A percentile compares a stretch with the other conserved stretches of the same genome.
These are phyloP conservation scores for Scytalidium lignicola DNA, from an alignment of 2,329 filamentous ascomycete species.

Conservation along the genomic window DNA sequence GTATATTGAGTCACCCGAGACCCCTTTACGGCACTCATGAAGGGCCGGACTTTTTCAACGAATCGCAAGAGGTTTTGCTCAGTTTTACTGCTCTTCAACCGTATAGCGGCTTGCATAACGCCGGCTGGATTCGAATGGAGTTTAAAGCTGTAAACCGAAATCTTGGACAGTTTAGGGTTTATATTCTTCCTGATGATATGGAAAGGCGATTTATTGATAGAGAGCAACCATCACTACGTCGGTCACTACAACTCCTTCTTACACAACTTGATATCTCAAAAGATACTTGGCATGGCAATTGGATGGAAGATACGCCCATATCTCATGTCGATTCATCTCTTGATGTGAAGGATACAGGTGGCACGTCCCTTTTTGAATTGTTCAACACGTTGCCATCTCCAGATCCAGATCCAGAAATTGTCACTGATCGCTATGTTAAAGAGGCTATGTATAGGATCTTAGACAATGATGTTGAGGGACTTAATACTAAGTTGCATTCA, in stretches of 20 bases:
- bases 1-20: constrained; percentile 12
- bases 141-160: constrained; percentile 16
- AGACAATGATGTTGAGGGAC: constrained; percentile 45
- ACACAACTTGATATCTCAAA: constrained; percentile 49
- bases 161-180: constrained; percentile 43
- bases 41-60: constrained; percentile 6
- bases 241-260: constrained; percentile 44
- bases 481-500: constrained; percentile 63
- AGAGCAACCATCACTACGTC: constrained; percentile 37
- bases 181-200: constrained; percentile 62
- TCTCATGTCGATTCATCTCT: constrained; percentile 36
- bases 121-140: constrained; percentile 26
- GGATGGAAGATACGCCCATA: constrained; percentile 10
- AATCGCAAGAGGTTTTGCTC: constrained; percentile 16
- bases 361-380: constrained; percentile 57
- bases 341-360: constrained; percentile 24
- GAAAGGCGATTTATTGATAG: constrained; percentile 48
- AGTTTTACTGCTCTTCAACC: constrained; percentile 8
- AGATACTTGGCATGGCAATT: constrained; percentile 48
- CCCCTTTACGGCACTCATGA: constrained; percentile 8
- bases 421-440: constrained; percentile 46
- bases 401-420: constrained; percentile 43
- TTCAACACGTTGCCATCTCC: constrained; percentile 73
- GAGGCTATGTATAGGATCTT: constrained; percentile 53
- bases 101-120: constrained; percentile 14